These are phyloP conservation scores for Schwanniomyces polymorphus DNA, from an alignment of 805 yeast genomes.

Conservation along the genomic window DNA sequence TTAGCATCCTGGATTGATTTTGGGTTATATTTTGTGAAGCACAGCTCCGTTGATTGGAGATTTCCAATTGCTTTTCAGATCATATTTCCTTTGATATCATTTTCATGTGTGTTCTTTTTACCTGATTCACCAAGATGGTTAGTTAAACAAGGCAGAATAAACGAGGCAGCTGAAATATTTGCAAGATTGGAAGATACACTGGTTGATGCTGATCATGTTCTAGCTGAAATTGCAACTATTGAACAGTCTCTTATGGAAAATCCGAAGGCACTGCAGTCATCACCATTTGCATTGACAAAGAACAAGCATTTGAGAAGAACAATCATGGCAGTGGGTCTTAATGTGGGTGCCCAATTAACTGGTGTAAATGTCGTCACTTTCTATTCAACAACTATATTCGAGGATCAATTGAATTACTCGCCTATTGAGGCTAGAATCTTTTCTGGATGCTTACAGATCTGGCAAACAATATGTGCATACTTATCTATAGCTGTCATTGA, in stretches of 20 bases:
- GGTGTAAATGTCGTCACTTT: conserved; percentile 42
- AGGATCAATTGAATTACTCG: conserved; percentile 32
- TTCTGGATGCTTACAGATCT: conserved; percentile 35
- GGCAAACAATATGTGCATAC: conserved; percentile 32
- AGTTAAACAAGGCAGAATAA: conserved; percentile 30
- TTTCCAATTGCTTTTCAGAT: conserved; percentile 33
- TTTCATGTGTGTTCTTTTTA: conserved; percentile 20
- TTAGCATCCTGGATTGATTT: conserved; percentile 43
- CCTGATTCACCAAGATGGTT: conserved; percentile 53
- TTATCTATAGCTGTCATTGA: no score
- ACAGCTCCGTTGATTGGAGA: conserved; percentile 27
- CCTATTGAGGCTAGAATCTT: conserved; percentile 23
- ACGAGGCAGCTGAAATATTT: conserved; percentile 24
- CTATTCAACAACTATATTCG: conserved; percentile 35
- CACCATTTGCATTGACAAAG: no score
- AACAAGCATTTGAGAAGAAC: conserved; percentile 32
- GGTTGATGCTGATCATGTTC: no score
- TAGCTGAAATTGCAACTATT: no score
- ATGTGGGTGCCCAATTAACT: conserved; percentile 26
- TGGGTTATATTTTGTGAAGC: conserved; percentile 46
- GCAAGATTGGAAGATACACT: no score
- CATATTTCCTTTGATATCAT: conserved; percentile 17
- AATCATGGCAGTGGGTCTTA: not conserved
- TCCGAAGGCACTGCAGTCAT: no score
- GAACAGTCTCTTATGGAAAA: no score